Base-by-base conservation (phyloP, 176 grass and related monocot species). In the Triticum monococcum region DNA sequence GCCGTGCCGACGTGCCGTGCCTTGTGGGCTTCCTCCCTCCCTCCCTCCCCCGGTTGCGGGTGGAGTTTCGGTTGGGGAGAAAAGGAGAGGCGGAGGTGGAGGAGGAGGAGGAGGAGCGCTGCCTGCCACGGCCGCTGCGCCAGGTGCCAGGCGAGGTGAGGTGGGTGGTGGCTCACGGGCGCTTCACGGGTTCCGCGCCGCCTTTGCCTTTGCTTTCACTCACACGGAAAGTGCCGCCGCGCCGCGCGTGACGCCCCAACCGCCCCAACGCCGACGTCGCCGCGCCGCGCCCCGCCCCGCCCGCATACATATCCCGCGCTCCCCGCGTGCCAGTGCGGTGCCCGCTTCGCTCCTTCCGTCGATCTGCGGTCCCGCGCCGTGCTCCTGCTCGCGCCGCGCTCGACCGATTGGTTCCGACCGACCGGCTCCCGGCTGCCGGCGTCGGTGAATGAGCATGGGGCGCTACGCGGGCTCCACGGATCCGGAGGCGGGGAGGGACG, bases 401-500 rank as follows among this genome's bases (percentile, higher is more conserved):
- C 3, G 67, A 18, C 37, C 23, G 24, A 75, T 30, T 50, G 13
- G 14, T 0, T 75, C 3, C 4, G 3, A 17, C 22, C 10, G 17
- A 4, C 9, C 30, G 77, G 18, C 10, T 1, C 7, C 32, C 32
- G 32, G 32, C 32, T 33, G 28, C 41, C 10, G 26, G 75, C 24
- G 37, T 24, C 12, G 32, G 85, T 77, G 57, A 9, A 89, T 92
- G 87, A 84, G 64, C 20, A 94, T 89, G 92, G 92, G 84, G 24
- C 87, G 64, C 43, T 73, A 69, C 79, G 68, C 12, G 67, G 28
- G 61, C 82, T 61, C 52, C 48, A 68, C 9, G 88, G 93, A 92
- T 93, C 88, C 68, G 86, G 93, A 94, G 87, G 89, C 93, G 59
- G 78, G 41, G 11, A 45, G 83, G 50, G 89, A 89, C 81, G 91